Evolutionary conservation across 805 yeast genomes (phyloP), one percentile per base, ranked within the genome.

Genomic region (Lachancea dasiensis): DNA sequence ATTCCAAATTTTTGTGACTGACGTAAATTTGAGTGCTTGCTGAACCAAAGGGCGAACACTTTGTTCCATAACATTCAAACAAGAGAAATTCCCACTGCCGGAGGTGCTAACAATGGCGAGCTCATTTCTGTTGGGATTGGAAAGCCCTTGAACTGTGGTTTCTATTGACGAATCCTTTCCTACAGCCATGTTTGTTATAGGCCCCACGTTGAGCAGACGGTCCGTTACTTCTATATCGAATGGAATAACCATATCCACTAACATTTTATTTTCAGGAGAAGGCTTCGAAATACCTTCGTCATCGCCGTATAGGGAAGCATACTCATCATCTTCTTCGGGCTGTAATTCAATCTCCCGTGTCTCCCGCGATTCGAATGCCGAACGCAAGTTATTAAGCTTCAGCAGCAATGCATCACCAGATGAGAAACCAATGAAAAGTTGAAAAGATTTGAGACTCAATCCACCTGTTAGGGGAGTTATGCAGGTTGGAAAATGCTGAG

Each of bases 1-100:
- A 28, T 83, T 81, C 95, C 95, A 87, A 50, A 84, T 70, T 48
- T 79, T 75, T 46, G 79, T 75, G 23, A 82, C 79, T 52, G 77
- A 81, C 15, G 81, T 80, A 51, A 83, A 83, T 43, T 75, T 78
- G 37, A 85, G 67, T 3, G 87, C 78, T 2, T 85, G 75, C 36
- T 75, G 72, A 6, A 86, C 73, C 0, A 55, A 57, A 1, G 95
- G 95, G 41, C 78, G 77, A 10, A 86, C 69, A 3, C 81, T 69
- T 5, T 86, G 85, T 18, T 78, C 72, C 41, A 85, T 69, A 3
- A 81, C 68, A 23, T 80, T 75, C 21, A 89, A 44, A 15, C 72
- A 68, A 9, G 83, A 74, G 5, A 72, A 67, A 1, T 55, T 47
- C 6, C 70, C 77, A 11, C 77, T 67, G 1, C 96, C 95, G 0